phyloP scores from a whole-genome alignment of 2,329 filamentous ascomycete species.

The Paracoccidioides brasiliensis region DNA sequence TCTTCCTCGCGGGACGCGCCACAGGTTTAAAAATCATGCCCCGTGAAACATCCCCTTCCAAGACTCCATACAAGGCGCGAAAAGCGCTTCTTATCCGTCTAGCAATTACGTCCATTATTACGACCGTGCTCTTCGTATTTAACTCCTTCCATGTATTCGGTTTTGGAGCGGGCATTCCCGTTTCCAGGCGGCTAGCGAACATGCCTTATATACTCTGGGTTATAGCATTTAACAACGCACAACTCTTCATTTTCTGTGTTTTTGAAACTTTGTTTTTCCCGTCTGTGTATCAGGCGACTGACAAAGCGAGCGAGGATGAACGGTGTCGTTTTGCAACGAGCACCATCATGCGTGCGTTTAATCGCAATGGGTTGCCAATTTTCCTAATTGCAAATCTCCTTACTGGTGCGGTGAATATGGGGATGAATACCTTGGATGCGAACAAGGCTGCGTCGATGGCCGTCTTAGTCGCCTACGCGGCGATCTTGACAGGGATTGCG shows the following conservation, averaged over 20 bases:
- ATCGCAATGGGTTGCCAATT: conserved; percentile 72
- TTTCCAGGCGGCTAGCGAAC: conserved; percentile 84
- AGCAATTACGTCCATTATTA: conserved; percentile 50
- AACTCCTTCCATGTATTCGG: conserved; percentile 58
- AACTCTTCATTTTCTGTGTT: conserved; percentile 63
- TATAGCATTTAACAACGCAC: conserved; percentile 75
- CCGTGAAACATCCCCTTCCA: conserved; percentile 36
- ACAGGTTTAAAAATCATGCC: conserved; percentile 70
- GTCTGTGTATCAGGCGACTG: conserved; percentile 46
- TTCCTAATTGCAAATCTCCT: conserved; percentile 82
- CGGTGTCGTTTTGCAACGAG: conserved; percentile 61
- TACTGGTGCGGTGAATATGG: conserved; percentile 82
- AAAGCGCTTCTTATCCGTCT: conserved; percentile 53
- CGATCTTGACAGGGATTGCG: conserved; percentile 52
- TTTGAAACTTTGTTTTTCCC: conserved; percentile 73
- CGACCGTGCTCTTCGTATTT: conserved; percentile 57
- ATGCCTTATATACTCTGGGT: conserved; percentile 90
- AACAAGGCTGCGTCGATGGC: conserved; percentile 52
- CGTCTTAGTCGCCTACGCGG: conserved; percentile 62
- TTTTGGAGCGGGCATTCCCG: conserved; percentile 48
- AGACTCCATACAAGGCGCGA: conserved; percentile 29
- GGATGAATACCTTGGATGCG: conserved; percentile 65
- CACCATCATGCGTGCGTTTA: conserved; percentile 66
- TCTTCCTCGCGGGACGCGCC: conserved; percentile 82
- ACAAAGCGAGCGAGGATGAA: conserved; percentile 46